Base-by-base conservation (phyloP, 139 green algal species). In the Asterochloris erici region DNA sequence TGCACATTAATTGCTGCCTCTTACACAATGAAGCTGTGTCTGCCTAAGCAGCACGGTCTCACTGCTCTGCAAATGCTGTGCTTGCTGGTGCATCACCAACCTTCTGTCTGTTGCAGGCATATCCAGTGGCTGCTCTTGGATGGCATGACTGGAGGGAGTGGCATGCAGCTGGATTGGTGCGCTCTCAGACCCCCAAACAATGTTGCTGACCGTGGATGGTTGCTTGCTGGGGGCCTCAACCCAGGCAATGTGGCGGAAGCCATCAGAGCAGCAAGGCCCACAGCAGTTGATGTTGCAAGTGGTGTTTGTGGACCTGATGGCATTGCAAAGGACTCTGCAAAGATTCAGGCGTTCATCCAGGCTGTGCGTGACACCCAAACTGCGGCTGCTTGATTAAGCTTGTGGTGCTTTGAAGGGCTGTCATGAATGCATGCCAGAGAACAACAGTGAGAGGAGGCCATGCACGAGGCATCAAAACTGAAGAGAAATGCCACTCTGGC, bases 201-300 rank as follows among this genome's bases (percentile, higher is more conserved):
- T 12, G 11, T 85, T 14, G 84, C 81, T 26, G 63, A 14, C 0
- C 79, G 78, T 16, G 94, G 94, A 66, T 97, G 94, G 94, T 83
- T 96, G 76, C 84, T 97, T 26, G 94, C 94, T 0, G 94, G 94
- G 0, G 94, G 94, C 0, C 83, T 97, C 6, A 85, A 81, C 0
- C 89, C 93, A 0, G 87, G 82, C 26, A 97, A 95, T 63, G 94
- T 97, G 66, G 86, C 86, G 70, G 83, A 88, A 1, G 94, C 93
- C 16, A 88, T 94, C n/a, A 62, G 15, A 1, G 86, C 85, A 0
- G 86, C 90, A 0, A 29, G 54, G 0, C 94, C 94, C 14, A 85
- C 81, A 11, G 92, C 80, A 14, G 94, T 97, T 86, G 94, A 97
- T 79, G 94, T 97, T 15, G 95, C 92, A 23, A 96, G 91, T 68